phyloP scores from a whole-genome alignment of 768 basidiomycete species.

The Tulasnella sp. region DNA sequence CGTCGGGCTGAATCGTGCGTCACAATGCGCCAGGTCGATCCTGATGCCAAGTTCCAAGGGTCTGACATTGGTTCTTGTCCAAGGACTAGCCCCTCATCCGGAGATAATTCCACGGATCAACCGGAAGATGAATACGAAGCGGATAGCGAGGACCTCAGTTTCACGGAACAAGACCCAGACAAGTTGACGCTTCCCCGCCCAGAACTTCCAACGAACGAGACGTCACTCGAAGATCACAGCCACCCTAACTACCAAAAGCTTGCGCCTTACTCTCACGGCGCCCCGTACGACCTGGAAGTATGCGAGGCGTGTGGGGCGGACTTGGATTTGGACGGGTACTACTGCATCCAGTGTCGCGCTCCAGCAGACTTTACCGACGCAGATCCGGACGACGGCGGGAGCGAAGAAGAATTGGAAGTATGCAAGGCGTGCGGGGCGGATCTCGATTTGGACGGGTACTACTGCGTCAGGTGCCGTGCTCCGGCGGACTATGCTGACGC shows the following conservation, averaged over 20 bases:
- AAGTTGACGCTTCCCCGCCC: neutral
- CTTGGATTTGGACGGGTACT: neutral
- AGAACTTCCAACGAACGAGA: slow-evolving; percentile 3
- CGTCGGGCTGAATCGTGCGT: too few species aligned
- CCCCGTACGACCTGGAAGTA: slow-evolving; percentile 19
- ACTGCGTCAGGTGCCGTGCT: neutral
- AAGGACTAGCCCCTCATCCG: too few species aligned
- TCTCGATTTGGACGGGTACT: neutral
- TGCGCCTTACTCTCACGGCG: slow-evolving; percentile 15
- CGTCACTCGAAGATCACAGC: neutral
- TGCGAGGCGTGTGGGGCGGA: slow-evolving; percentile 5
- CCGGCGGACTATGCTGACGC: neutral
- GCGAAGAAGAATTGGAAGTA: neutral
- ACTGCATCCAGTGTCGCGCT: neutral
- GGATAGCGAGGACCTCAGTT: neutral
- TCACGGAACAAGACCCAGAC: neutral
- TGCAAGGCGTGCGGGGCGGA: slow-evolving; percentile 6
- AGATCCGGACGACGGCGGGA: neutral
- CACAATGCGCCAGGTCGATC: too few species aligned
- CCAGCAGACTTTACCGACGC: neutral
- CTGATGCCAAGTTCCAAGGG: too few species aligned
- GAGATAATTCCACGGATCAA: neutral
- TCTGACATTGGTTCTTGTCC: too few species aligned
- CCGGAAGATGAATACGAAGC: neutral
- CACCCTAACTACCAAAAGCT: slow-evolving; percentile 1